phyloP scores from a whole-genome alignment of 2,329 filamentous ascomycete species.

The Aspergillus japonicus region DNA sequence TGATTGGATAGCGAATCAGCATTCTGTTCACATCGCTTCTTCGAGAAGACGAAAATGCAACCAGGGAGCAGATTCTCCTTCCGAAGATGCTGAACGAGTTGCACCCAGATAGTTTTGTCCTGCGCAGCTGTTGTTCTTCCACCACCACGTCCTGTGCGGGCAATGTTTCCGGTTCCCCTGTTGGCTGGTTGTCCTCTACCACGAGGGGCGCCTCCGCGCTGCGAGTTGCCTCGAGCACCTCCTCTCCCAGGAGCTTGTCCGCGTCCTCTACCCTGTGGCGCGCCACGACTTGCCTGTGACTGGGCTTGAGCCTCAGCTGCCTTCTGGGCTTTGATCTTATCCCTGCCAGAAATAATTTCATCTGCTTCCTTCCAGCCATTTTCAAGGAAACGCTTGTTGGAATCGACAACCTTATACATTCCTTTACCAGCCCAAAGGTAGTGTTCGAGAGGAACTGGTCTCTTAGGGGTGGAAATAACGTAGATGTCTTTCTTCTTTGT shows the following conservation, averaged over 20 bases:
- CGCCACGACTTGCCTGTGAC: conserved; percentile 54
- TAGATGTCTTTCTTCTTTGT: conserved; percentile 99
- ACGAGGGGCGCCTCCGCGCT: conserved; percentile 46
- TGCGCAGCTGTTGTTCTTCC: conserved; percentile 87
- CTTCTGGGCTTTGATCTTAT: conserved; percentile 66
- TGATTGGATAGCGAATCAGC: conserved; percentile 92
- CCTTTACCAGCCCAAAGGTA: conserved; percentile 93
- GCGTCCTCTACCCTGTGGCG: conserved; percentile 54
- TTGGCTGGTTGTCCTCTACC: conserved; percentile 57
- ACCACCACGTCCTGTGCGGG: conserved; percentile 77
- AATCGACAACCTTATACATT: conserved; percentile 91
- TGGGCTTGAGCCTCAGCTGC: conserved; percentile 52
- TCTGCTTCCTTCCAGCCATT: conserved; percentile 95
- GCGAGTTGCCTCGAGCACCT: conserved; percentile 43
- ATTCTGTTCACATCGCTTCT: conserved; percentile 96
- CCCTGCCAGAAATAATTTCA: conserved; percentile 73
- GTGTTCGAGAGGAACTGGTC: conserved; percentile 91
- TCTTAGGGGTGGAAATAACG: conserved; percentile 94
- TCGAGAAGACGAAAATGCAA: conserved; percentile 98
- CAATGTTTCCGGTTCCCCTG: conserved; percentile 77
- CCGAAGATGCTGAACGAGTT: conserved; percentile 85
- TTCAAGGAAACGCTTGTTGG: conserved; percentile 87
- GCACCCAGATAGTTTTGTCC: conserved; percentile 95
- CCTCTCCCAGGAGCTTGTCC: conserved; percentile 52
- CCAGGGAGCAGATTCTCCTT: conserved; percentile 85